Percentiles rank a stretch among this genome's conserved stretches.
phyloP scores from a whole-genome alignment of 2,329 filamentous ascomycete species.

The Endoconidiophora laricicola region DNA sequence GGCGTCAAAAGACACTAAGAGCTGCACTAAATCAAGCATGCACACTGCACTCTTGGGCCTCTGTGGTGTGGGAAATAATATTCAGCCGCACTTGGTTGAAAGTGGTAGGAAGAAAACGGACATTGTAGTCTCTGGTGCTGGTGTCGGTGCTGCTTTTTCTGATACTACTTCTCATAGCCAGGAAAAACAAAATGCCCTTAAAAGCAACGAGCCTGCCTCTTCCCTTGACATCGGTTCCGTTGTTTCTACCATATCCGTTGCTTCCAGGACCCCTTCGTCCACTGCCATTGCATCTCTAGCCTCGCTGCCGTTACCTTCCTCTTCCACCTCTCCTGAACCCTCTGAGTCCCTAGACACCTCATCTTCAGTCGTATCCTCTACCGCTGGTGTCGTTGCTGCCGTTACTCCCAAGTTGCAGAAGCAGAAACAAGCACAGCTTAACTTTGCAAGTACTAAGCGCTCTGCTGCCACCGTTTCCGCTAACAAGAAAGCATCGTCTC shows the following conservation, averaged over 20 bases:
- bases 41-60: too few species aligned
- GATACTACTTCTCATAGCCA: background rate
- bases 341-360: background rate
- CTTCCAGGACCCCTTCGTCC: background rate
- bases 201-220: conserved; percentile 9
- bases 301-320: background rate
- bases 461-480: background rate
- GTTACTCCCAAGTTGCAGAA: background rate
- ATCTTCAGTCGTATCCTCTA: background rate
- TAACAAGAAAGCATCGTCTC: background rate
- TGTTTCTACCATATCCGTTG: conserved; percentile 2
- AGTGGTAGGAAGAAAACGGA: too few species aligned
- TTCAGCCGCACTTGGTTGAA: too few species aligned
- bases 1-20: too few species aligned
- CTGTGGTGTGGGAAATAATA: too few species aligned
- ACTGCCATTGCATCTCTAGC: background rate
- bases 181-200: conserved; percentile 6
- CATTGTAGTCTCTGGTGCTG: background rate
- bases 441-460: conserved; percentile 8
- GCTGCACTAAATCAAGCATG: too few species aligned
- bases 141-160: background rate
- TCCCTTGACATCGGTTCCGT: background rate
- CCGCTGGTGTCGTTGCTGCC: background rate
- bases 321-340: background rate
- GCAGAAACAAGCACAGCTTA: conserved; percentile 8